phyloP scores from a whole-genome alignment of 805 yeast genomes.

The Cyberlindnera maclurae region DNA sequence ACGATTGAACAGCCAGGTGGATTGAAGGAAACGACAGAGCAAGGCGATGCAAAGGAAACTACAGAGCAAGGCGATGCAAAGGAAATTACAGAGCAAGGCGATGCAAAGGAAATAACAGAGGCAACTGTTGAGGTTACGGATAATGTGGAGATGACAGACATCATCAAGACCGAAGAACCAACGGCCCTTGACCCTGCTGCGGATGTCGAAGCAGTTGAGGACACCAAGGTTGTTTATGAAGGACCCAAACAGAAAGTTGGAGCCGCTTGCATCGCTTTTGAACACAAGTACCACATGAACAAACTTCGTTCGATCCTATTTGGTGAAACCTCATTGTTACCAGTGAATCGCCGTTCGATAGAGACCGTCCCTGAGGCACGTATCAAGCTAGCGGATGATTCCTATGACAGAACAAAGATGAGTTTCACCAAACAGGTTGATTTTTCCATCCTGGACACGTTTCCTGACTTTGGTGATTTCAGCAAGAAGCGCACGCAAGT shows the following conservation, averaged over 20 bases:
- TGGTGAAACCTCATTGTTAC: constrained; percentile 50
- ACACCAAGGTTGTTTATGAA: constrained; percentile 32
- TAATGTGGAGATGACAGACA: not conserved
- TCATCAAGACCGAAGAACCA: not conserved
- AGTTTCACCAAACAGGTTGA: constrained; percentile 39
- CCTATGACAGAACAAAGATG: not conserved
- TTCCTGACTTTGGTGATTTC: constrained; percentile 57
- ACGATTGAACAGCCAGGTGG: too few species aligned
- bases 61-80: not conserved
- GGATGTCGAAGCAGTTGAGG: constrained; percentile 14
- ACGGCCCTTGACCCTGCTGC: not conserved
- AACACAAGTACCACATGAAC: constrained; percentile 21
- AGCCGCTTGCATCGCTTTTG: constrained; percentile 45
- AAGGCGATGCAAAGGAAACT: not conserved
- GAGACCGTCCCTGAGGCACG: constrained; percentile 46
- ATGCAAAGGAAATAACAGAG: not conserved
- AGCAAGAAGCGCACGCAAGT: constrained; percentile 33
- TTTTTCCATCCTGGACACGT: constrained; percentile 25
- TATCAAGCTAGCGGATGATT: constrained; percentile 26
- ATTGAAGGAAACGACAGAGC: too few species aligned
- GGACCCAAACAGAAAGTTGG: constrained; percentile 66
- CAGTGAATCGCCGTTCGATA: constrained; percentile 45
- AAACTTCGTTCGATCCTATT: constrained; percentile 30
- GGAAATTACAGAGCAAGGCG: not conserved
- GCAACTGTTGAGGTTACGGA: not conserved